Evolutionary conservation across 768 basidiomycete species (phyloP), one percentile per base, ranked within the genome.

Genomic region (Mrakia hoshinonis): DNA sequence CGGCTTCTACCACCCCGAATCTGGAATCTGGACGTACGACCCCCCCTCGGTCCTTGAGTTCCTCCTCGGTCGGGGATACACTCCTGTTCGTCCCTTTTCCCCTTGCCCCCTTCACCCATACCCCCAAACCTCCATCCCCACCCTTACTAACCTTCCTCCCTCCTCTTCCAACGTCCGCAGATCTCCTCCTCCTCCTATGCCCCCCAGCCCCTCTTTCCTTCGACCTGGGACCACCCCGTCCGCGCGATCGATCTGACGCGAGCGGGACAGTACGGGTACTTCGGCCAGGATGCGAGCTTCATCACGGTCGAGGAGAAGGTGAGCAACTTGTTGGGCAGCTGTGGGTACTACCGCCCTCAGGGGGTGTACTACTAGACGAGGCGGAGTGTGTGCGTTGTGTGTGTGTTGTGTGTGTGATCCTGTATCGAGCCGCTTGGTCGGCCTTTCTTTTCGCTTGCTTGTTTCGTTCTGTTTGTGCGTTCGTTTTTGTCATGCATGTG

Each of bases 1-100:
- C 29, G 65, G 65, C 4, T 67, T 51, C 65, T 67, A 15, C 29
- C 47, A 67, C 65, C 63, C 63, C 48, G 51, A 49, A 15, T 24
- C 47, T 29, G 65, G 65, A 13, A 13, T n/a, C 46, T 67, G 65
- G 65, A 52, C 36, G 29, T 31, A 67, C 29, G 65, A 67, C 24
- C 48, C 49, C 6, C 6, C 65, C 18, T 18, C 22, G 12, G 65
- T 67, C 18, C 34, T 51, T 51, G 65, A 47, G 10, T 67, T 29
- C 65, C 31, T 67, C 20, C 29, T 4, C 12, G 12, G 29, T 18
- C 22, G 34, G 26, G 65, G 65, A 31, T 67, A 26, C 65, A 29
- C 52, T 26, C 26, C 24, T 29, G 65, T 67, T 43, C 13, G 65
- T 49, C 48, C 24, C 15, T 12, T 58, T 31, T 58, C 31, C 22